A percentile compares a stretch with the other conserved stretches of the same genome.
Conservation (phyloP, 2,329 filamentous ascomycete species). For the Curvularia lunata region DNA sequence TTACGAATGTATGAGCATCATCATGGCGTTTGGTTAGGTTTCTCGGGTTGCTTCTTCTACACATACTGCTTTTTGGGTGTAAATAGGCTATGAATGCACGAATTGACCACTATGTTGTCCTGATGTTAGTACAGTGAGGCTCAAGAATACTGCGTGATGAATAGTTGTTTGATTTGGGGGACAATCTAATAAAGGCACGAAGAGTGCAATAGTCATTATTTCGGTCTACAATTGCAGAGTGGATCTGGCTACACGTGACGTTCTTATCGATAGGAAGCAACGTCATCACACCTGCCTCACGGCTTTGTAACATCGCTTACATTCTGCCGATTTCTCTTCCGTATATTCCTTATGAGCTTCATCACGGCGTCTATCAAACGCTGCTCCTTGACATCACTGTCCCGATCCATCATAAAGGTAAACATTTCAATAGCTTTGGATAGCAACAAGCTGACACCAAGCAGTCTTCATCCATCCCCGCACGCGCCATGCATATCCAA, state of each 20-base stretch:
- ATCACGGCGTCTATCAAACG: conserved; percentile 37
- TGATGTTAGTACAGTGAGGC: background rate
- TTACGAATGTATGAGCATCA: conserved; percentile 21
- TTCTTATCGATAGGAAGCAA: conserved; percentile 17
- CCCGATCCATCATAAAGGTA: conserved; percentile 24
- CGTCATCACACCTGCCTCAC: conserved; percentile 35
- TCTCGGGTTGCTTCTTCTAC: background rate
- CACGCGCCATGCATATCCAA: conserved; percentile 79
- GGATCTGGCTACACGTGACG: background rate
- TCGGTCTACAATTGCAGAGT: too few species aligned
- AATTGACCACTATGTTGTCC: background rate
- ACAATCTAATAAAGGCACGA: background rate
- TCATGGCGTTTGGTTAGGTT: conserved; percentile 6
- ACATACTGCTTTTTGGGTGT: background rate
- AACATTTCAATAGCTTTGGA: background rate
- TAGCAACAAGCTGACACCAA: conserved; percentile 26
- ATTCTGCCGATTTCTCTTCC: conserved; percentile 51
- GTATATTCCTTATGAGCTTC: conserved; percentile 45
- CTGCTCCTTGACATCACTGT: conserved; percentile 27
- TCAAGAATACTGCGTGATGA: background rate
- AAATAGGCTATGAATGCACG: background rate
- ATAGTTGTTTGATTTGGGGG: background rate
- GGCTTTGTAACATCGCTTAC: conserved; percentile 59
- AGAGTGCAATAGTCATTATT: background rate
- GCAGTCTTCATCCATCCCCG: conserved; percentile 30